These are phyloP conservation scores for Medicago arabica DNA, from an alignment of 306 rosid species.

Conservation along the genomic window DNA sequence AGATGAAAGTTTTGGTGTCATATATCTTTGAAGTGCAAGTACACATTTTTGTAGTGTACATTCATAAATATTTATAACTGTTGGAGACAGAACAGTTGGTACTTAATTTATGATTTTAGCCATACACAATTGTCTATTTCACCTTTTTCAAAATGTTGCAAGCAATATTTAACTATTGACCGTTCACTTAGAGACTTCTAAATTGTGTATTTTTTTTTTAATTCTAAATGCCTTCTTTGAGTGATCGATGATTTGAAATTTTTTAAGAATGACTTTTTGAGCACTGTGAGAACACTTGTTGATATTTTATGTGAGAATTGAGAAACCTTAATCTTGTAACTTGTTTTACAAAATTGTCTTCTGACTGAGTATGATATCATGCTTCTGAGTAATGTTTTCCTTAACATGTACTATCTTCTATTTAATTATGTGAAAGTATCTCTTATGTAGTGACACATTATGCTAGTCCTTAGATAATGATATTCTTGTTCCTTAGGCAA, in stretches of 20 bases:
- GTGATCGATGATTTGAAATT: neutral
- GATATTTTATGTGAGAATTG: neutral
- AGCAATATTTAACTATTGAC: neutral
- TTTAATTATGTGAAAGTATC: neutral
- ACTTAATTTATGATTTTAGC: neutral
- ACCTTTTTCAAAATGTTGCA: neutral
- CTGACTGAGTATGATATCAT: neutral
- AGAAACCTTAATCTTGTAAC: neutral
- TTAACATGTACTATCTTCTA: neutral
- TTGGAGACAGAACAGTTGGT: neutral
- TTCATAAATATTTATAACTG: neutral
- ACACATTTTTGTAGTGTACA: neutral
- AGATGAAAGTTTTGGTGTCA: neutral
- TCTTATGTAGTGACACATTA: neutral
- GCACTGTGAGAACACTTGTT: neutral
- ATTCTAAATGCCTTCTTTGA: neutral
- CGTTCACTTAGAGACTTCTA: neutral
- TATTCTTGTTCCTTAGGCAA: neutral
- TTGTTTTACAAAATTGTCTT: neutral
- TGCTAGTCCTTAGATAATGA: neutral
- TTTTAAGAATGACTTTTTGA: neutral
- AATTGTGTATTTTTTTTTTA: neutral
- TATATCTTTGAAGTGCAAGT: neutral
- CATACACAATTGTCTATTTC: neutral
- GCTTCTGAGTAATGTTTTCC: neutral